Evolutionary conservation across 2,329 filamentous ascomycete species (phyloP).

Genomic region (Apiospora rasikravindrae): DNA sequence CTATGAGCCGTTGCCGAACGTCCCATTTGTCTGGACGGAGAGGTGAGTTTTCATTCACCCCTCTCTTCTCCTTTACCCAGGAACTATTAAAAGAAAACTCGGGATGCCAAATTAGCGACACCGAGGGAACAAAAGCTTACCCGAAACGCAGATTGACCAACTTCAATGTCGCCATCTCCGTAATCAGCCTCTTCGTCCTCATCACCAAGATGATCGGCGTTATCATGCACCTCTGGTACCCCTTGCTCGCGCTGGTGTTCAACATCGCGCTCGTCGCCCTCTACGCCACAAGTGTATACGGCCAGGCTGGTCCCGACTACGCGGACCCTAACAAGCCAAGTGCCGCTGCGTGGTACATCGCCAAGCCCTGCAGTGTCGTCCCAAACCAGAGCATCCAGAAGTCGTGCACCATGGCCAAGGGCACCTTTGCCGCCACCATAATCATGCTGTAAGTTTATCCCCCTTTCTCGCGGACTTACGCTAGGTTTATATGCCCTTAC

Average conservation of each 20-base stretch:
- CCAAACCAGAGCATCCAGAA: conserved; percentile 56
- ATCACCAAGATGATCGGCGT: conserved; percentile 72
- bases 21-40: conserved; percentile 75
- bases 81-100: not conserved
- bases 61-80: not conserved
- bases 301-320: conserved; percentile 76
- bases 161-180: conserved; percentile 77
- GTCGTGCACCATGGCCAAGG: conserved; percentile 72
- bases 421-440: conserved; percentile 66
- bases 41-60: conserved; percentile 58
- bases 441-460: conserved; percentile 70
- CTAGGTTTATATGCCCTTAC: not conserved
- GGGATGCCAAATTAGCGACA: not conserved
- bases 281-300: conserved; percentile 70
- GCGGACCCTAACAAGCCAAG: conserved; percentile 68
- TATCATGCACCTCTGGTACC: conserved; percentile 74
- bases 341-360: conserved; percentile 75
- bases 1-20: conserved; percentile 62
- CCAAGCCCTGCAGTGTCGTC: conserved; percentile 69
- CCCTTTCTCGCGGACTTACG: conserved; percentile 4
- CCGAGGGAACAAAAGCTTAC: not conserved
- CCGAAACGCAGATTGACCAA: conserved; percentile 64
- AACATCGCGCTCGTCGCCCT: conserved; percentile 64
- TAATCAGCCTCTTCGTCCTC: conserved; percentile 77
- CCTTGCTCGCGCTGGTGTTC: conserved; percentile 64